Base-by-base conservation (phyloP, 2,329 filamentous ascomycete genomes). In the Sporothrix globosa region DNA sequence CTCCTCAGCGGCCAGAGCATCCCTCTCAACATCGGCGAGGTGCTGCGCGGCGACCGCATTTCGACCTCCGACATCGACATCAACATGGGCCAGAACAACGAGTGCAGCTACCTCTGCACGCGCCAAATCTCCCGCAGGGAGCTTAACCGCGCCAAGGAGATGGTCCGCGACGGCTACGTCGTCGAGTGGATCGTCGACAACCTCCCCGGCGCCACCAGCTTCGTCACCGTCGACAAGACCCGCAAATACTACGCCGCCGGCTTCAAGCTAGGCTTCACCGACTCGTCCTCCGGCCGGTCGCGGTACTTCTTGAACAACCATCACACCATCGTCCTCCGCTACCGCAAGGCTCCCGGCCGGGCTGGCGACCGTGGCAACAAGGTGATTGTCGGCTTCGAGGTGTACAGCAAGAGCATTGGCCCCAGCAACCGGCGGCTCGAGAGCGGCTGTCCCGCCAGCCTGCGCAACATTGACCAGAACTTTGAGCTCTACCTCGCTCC, bases 111-210 rank as follows among this genome's bases (percentile, higher is more conserved):
- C 75, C 85, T 97, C 13, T 96, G 93, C 81, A 90, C 86, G 50
- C 85, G 85, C 67, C 85, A 90, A 69, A 83, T 96, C 19, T 86
- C 87, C 73, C 85, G 87, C 52, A 83, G 84, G 60, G 90, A 90
- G 61, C 79, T 96, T 71, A 85, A 86, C 75, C 87, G 88, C 77
- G 91, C 91, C 4, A 87, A 86, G 75, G 84, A 93, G 73, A 81
- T 97, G 76, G 90, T 97, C 52, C 86, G 86, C 72, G 87, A 93
- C 68, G 92, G 91, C 48, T 96, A 96, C 78, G 89, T 96, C n/a
- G 90, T 90, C 1, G 93, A 97, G 80, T 97, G 93, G 93, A 96
- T 97, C 74, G 91, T 96, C 73, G 93, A 97, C 79, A 97, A 97
- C 76, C 84, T 97, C 11, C 93, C 93, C 1, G 93, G 93, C 7